Conservation (phyloP, 2,329 filamentous ascomycete genomes). For the Epichloe sp. region DNA sequence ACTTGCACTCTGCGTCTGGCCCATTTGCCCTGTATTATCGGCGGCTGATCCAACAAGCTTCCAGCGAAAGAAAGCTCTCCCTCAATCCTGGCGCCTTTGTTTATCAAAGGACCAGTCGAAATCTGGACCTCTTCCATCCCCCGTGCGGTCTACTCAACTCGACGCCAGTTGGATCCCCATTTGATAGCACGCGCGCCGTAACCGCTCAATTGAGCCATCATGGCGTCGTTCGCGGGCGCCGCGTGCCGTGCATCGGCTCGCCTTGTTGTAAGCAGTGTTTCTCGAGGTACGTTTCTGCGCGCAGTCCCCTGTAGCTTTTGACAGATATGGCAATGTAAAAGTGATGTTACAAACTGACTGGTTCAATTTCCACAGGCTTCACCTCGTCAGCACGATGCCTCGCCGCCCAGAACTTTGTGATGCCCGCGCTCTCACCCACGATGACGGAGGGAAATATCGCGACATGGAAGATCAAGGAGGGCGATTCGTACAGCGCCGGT, state of each 20-base stretch:
- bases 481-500: slow-evolving; percentile 67
- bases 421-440: slow-evolving; percentile 82
- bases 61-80: slow-evolving; percentile 2
- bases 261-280: slow-evolving; percentile 33
- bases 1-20: slow-evolving; percentile 11
- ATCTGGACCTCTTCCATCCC: slow-evolving; percentile 4
- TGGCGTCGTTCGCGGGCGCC: slow-evolving; percentile 54
- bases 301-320: neutral
- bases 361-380: slow-evolving; percentile 38
- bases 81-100: slow-evolving; percentile 1
- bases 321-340: neutral
- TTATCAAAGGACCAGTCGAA: slow-evolving; percentile 8
- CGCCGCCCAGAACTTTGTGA: slow-evolving; percentile 76
- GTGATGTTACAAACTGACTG: neutral
- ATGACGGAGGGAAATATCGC: slow-evolving; percentile 92
- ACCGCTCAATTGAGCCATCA: slow-evolving; percentile 22
- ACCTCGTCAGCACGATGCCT: slow-evolving; percentile 47
- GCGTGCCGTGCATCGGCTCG: slow-evolving; percentile 52
- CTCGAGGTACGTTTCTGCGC: slow-evolving; percentile 39
- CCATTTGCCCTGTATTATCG: slow-evolving; percentile 14
- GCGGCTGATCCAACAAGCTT: slow-evolving; percentile 22
- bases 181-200: neutral
- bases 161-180: neutral
- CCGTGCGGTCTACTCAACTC: slow-evolving; percentile 2
- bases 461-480: slow-evolving; percentile 76